These are phyloP conservation scores for Annona squamosa DNA, from an alignment of 164 flowering plant genomes.

Conservation along the genomic window DNA sequence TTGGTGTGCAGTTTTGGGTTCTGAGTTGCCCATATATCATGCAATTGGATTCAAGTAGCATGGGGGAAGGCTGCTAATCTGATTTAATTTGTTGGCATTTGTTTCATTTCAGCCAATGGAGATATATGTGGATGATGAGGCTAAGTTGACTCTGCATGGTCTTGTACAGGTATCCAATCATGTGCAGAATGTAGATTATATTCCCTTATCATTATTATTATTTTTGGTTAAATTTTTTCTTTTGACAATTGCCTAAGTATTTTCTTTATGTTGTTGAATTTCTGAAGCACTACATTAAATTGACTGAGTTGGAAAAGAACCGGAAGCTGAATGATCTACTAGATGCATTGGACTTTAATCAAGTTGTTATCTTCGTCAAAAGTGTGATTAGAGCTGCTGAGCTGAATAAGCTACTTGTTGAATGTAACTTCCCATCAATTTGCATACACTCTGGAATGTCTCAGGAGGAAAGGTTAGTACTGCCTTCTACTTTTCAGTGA, in stretches of 20 bases:
- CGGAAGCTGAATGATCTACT: constrained; percentile 97
- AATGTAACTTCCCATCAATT: constrained; percentile 96
- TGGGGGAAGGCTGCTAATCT: constrained; percentile 54
- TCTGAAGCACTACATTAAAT: constrained; percentile 88
- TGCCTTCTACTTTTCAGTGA: too few species aligned
- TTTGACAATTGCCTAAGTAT: background rate
- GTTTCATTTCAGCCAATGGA: constrained; percentile 98
- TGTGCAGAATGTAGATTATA: background rate
- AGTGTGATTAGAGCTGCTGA: constrained; percentile 96
- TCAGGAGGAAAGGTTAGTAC: constrained; percentile 80
- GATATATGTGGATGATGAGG: constrained; percentile 98
- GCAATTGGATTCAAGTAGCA: constrained; percentile 57
- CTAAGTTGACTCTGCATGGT: constrained; percentile 96
- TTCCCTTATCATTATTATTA: background rate
- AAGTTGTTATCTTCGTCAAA: constrained; percentile 94
- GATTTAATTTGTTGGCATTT: constrained; percentile 56
- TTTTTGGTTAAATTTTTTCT: background rate
- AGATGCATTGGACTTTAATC: constrained; percentile 98
- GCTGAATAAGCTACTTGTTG: constrained; percentile 85
- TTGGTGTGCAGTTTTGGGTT: constrained; percentile 31
- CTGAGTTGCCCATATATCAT: constrained; percentile 32
- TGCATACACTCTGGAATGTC: constrained; percentile 99
- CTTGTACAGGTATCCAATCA: constrained; percentile 78
- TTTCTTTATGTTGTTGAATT: background rate
- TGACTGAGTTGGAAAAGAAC: constrained; percentile 85